Evolutionary conservation across 345 rosid genomes (phyloP), one percentile per base, ranked within the genome.

Genomic region (Stellera chamaejasme): DNA sequence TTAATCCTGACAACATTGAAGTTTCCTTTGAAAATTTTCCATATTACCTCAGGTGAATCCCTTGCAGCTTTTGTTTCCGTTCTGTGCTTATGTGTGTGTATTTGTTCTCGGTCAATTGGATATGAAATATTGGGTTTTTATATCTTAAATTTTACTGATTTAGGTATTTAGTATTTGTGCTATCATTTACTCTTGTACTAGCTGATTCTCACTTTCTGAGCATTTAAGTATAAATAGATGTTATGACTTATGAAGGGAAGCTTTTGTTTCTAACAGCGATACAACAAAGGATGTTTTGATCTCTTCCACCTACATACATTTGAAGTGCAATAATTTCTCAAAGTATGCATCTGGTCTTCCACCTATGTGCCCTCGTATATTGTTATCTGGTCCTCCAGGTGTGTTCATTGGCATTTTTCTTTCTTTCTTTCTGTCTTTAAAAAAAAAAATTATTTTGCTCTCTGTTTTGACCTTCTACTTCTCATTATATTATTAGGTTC

Each of bases 301-400:
- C 61, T 75, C 87, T 66, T 78, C 90, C 10, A 85, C 95, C 48
- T 87, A 70, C 63, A 66, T 87, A 48, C 94, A 84, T 66, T 80
- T 94, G 83, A 87, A 83, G 74, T 83, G 95, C 65, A 76, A 75
- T 72, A 75, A 83, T 58, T 78, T 72, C 56, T 81, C 76, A 16
- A 87, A 94, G 77, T 85, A 76, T 62, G 81, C 83, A 26, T 73
- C 81, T 13, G 88, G 82, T 65, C 85, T 94, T 65, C 68, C 97
- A 16, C 83, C 90, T 26, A 73, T 66, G 58, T 83, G 83, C 54
- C 97, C 97, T 14, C 97, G 99, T 41, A 78, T 94, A 63, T 64
- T 94, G 64, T 77, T 94, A 60, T 89, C 95, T 50, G 99, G 99
- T 61, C 99, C 97, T 54, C 88, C 99, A 64, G 97, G 99, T 94